These are phyloP conservation scores for Leishmania gerbilli DNA, from an alignment of 208 protist genomes.

Conservation along the genomic window DNA sequence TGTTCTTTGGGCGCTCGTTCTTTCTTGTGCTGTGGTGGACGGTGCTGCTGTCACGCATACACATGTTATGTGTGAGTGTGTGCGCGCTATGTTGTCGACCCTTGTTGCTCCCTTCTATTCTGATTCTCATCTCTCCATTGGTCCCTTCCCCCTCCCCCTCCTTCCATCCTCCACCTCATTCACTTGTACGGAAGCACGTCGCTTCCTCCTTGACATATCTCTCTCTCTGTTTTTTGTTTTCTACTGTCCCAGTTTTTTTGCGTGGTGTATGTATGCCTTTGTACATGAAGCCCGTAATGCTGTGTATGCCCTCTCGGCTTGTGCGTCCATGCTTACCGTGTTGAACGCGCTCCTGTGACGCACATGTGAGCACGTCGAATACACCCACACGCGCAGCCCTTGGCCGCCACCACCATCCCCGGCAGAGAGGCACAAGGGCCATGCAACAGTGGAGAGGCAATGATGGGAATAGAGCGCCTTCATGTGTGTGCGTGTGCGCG, in stretches of 20 bases:
- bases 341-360: not conserved
- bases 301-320: not conserved
- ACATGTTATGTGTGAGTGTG: not conserved
- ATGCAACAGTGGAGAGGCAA: not conserved
- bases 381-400: not conserved
- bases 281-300: not conserved
- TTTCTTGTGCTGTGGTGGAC: slow-evolving; percentile 14
- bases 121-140: not conserved
- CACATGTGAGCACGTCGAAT: not conserved
- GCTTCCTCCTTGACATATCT: not conserved
- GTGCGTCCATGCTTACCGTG: not conserved
- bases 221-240: not conserved
- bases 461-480: not conserved
- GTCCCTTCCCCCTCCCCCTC: not conserved
- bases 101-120: not conserved
- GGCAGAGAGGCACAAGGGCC: not conserved
- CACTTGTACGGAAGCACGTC: not conserved
- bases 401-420: not conserved
- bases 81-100: not conserved
- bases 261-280: not conserved
- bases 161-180: not conserved
- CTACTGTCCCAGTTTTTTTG: not conserved
- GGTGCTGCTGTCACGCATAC: not conserved
- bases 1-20: slow-evolving; percentile 10
- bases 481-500: not conserved